These are phyloP conservation scores for Aspergillus unguis DNA, from an alignment of 2,329 filamentous ascomycete species.

Conservation along the genomic window DNA sequence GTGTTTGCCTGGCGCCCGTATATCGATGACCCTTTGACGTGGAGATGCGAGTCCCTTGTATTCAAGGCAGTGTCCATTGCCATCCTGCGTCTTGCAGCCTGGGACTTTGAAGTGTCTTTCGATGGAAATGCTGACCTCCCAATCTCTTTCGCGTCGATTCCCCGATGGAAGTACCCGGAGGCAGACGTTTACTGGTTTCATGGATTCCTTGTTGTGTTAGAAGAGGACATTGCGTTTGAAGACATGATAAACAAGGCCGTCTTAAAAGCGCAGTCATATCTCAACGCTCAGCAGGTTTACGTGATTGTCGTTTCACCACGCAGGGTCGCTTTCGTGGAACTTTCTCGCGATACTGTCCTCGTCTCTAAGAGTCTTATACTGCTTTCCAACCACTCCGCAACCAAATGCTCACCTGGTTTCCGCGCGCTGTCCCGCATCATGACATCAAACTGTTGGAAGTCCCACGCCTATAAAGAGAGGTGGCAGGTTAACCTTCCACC, in stretches of 20 bases:
- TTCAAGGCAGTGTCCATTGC: constrained; percentile 20
- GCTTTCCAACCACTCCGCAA: constrained; percentile 20
- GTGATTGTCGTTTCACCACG: constrained; percentile 11
- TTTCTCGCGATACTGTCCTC: background rate
- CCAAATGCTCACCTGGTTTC: constrained; percentile 25
- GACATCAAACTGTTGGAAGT: constrained; percentile 22
- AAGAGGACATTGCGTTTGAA: too few species aligned
- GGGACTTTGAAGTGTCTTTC: constrained; percentile 21
- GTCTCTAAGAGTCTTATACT: constrained; percentile 13
- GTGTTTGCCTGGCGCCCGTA: constrained; percentile 25
- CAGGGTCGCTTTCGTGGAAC: background rate
- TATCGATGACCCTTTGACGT: constrained; percentile 24
- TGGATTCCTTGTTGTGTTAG: too few species aligned
- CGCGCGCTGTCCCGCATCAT: constrained; percentile 21
- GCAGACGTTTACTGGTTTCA: too few species aligned
- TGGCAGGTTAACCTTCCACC: constrained; percentile 11
- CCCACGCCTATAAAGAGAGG: constrained; percentile 15
- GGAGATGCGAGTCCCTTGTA: constrained; percentile 14
- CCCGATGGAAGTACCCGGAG: too few species aligned
- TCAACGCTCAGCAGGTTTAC: background rate
- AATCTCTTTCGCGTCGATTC: background rate
- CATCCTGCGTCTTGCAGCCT: constrained; percentile 23
- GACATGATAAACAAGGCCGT: too few species aligned
- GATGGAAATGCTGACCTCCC: constrained; percentile 17
- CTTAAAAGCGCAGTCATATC: too few species aligned